Evolutionary conservation across 108 stramenopile species (phyloP), one percentile per base, ranked within the genome.

Genomic region (Pseudonitzschia multiseries): DNA sequence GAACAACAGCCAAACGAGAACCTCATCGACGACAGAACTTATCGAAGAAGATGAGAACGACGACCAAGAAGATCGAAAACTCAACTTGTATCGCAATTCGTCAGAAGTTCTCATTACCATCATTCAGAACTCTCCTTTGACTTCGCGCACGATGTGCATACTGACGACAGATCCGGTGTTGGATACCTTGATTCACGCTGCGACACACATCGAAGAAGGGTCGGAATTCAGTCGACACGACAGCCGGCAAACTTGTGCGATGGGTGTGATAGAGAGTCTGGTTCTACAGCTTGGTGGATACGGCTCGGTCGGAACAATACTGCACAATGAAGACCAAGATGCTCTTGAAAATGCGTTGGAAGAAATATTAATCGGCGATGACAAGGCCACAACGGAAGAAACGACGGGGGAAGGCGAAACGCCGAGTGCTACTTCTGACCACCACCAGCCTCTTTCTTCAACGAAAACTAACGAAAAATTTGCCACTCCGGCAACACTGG

Each of bases 281-380:
- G 79, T 93, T 29, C 70, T 96, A 56, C 95, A 96, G 69, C 74
- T 96, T 13, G 95, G 95, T 56, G 95, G 95, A 26, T 96, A 92
- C 60, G 95, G 95, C 9, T 75, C 89, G 22, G 89, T 89, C 13
- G 69, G 75, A 24, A 79, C 70, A 15, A 72, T 80, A 66, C 41
- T 64, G 17, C 54, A 44, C 21, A 56, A 36, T 8, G 81, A 76
- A 43, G 72, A 77, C 18, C 74, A 72, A 21, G 52, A 61, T 32
- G 41, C 50, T 28, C 12, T 44, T 13, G 36, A 18, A 24, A 57
- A 59, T 59, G 22, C 15, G 26, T 31, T 59, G 29, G 57, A 15
- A 26, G 57, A 59, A 59, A 15, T 17, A 59, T 26, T 27, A 59
- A 5, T 27, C 21, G 57, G 26, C 10, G 57, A 59, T 15, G 15